Base-by-base conservation (phyloP, 495 filamentous ascomycete genomes). In the Barbatosphaeria neglecta region DNA sequence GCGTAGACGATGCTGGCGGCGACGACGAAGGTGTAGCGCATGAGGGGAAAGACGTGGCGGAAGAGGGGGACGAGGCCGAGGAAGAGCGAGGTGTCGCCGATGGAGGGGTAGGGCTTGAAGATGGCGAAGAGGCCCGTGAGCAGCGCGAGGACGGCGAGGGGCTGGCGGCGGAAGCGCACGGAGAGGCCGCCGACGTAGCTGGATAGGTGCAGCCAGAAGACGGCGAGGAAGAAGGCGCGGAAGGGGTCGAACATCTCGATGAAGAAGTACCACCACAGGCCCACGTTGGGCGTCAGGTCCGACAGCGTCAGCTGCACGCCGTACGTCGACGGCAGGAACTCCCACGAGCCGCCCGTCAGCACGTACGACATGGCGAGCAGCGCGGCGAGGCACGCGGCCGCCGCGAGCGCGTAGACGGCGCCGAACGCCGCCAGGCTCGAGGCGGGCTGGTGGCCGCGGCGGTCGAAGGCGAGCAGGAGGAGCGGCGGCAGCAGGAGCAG, bases 181-280 rank as follows among this genome's bases (percentile, higher is more conserved):
- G 82, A 87, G 9, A 97, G 64, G 0, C 86, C 90, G 17, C 80
- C 86, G 4, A 92, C 84, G 63, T 98, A 98, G 33, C 82, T 81
- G 3, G 81, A 81, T 42, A 97, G 72, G 64, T 98, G 93, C 46
- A 98, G 77, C 87, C 93, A 96, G 64, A 98, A 98, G 6, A 97
- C 88, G 18, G 86, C 93, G 2, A 98, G 74, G 73, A 98, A 98
- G 71, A 98, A 97, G 42, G 84, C 82, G 19, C 92, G 80, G 74
- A 98, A 98, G 4, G 88, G 90, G 64, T 98, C 92, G 61, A 98
- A 98, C 80, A 98, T 98, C 66, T 98, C 92, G 54, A 90, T 93
- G 67, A 98, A 97, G 65, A 97, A 98, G 67, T 98, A 98, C 92
- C 92, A 98, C 92, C 92, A 98, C 0, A 98, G 74, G 2, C 92